Evolutionary conservation across 1,284 basidiomycete genomes (phyloP).

Genomic region (Xerocomus amazonicus): DNA sequence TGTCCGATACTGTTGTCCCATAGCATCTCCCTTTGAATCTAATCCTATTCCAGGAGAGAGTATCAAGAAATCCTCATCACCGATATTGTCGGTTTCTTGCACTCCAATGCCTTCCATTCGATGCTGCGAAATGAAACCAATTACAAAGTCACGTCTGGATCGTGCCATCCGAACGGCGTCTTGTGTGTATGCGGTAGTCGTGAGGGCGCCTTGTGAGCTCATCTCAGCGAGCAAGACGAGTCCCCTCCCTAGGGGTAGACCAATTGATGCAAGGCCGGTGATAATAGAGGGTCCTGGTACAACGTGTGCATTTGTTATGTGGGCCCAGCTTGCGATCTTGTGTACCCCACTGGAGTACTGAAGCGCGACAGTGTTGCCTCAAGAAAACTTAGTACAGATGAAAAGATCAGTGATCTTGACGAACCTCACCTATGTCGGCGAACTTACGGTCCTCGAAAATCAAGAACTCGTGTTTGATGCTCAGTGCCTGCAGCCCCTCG

Average conservation of each 20-base stretch:
- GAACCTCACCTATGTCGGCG: constrained; percentile 85
- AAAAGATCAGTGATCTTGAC: not conserved
- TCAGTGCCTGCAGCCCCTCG: constrained; percentile 66
- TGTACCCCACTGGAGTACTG: constrained; percentile 95
- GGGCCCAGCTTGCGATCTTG: constrained; percentile 93
- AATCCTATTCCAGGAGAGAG: constrained; percentile 93
- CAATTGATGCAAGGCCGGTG: constrained; percentile 82
- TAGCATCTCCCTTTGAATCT: constrained; percentile 76
- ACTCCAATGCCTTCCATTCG: constrained; percentile 71
- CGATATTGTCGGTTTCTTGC: constrained; percentile 28
- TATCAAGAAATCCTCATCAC: constrained; percentile 80
- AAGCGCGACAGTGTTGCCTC: constrained; percentile 93
- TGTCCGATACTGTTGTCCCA: constrained; percentile 97
- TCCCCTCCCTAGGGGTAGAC: constrained; percentile 75
- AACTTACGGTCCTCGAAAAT: constrained; percentile 99
- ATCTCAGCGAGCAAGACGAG: constrained; percentile 95
- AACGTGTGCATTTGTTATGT: constrained; percentile 96
- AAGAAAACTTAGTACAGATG: constrained; percentile 2
- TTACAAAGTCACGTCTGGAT: constrained; percentile 78
- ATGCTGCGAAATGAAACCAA: constrained; percentile 92
- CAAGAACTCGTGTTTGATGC: constrained; percentile 85
- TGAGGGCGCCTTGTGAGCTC: constrained; percentile 88
- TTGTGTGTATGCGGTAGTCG: constrained; percentile 82
- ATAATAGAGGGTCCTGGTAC: constrained; percentile 95
- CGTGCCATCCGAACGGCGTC: constrained; percentile 87